A percentile compares a stretch with the other conserved stretches of the same genome.
These are phyloP conservation scores for Calonectria fujianensis DNA, from an alignment of 2,329 filamentous ascomycete species.

Conservation along the genomic window DNA sequence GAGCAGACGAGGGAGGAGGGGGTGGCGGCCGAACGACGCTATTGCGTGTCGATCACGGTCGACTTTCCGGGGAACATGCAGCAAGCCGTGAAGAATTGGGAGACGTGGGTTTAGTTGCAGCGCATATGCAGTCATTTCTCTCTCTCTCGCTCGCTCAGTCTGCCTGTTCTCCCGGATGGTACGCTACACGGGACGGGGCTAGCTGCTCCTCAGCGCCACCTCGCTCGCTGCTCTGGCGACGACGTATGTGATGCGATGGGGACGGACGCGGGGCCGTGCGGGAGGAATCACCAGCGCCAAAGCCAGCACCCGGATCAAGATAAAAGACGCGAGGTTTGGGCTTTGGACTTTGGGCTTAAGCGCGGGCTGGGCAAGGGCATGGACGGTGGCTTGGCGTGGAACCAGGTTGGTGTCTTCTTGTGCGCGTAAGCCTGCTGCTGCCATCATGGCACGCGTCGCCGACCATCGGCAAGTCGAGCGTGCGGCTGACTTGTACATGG, in stretches of 20 bases:
- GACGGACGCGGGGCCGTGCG: not conserved
- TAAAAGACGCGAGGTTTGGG: not conserved
- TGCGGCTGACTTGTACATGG: conserved; percentile 3
- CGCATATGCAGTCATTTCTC: not conserved
- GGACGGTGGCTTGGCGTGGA: not conserved
- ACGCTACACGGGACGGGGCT: not conserved
- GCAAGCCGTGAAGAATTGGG: no score
- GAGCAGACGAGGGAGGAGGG: not conserved
- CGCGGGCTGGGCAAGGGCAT: no score
- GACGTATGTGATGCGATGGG: not conserved
- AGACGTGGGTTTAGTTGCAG: not conserved
- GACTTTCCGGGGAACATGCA: not conserved
- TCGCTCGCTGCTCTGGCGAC: not conserved
- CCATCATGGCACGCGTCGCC: conserved; percentile 8
- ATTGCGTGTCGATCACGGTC: not conserved
- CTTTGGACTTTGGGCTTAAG: not conserved
- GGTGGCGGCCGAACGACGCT: no score
- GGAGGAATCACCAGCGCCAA: not conserved
- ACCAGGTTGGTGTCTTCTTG: not conserved
- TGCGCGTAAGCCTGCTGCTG: not conserved
- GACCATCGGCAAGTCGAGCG: not conserved
- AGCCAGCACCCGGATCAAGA: not conserved
- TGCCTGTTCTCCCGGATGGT: not conserved
- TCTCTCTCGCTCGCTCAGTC: not conserved
- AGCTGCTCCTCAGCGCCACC: not conserved